Conservation (phyloP, 2,329 filamentous ascomycete genomes). For the Neurospora crassa region DNA sequence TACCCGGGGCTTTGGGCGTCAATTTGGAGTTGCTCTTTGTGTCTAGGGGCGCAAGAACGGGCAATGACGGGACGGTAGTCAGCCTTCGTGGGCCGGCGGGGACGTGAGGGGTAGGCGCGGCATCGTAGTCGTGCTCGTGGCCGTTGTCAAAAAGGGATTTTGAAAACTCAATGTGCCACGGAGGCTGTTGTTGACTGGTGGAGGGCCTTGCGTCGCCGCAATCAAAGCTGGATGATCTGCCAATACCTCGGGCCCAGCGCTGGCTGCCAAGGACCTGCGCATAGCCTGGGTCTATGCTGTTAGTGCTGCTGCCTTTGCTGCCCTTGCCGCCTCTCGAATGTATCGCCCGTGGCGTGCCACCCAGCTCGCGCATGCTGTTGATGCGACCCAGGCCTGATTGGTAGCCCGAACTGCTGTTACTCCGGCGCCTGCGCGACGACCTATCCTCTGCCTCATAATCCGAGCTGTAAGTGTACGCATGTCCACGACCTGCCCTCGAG, state of each 20-base stretch:
- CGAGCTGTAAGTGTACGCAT: conserved; percentile 51
- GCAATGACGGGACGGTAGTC: conserved; percentile 25
- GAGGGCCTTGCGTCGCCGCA: conserved; percentile 39
- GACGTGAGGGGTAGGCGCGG: conserved; percentile 77
- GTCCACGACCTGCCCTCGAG: conserved; percentile 23
- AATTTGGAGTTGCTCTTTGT: conserved; percentile 25
- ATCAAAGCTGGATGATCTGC: conserved; percentile 67
- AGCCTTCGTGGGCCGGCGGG: conserved; percentile 63
- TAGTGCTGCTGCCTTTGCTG: conserved; percentile 63
- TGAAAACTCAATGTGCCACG: conserved; percentile 40
- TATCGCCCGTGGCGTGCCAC: conserved; percentile 33
- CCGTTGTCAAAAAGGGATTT: conserved; percentile 39
- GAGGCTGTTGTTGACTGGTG: conserved; percentile 18
- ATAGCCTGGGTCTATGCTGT: conserved; percentile 57
- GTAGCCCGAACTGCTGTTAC: conserved; percentile 72
- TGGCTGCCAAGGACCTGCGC: conserved; percentile 47
- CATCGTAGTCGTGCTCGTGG: conserved; percentile 55
- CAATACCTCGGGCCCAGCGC: conserved; percentile 44
- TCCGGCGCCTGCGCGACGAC: conserved; percentile 55
- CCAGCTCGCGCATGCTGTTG: conserved; percentile 49
- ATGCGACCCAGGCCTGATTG: conserved; percentile 49
- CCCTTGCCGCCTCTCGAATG: conserved; percentile 51
- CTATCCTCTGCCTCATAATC: conserved; percentile 49
- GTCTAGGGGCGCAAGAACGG: conserved; percentile 29
- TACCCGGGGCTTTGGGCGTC: conserved; percentile 20